Conservation (phyloP, 257 asterid species). For the Scutellaria barbata region DNA sequence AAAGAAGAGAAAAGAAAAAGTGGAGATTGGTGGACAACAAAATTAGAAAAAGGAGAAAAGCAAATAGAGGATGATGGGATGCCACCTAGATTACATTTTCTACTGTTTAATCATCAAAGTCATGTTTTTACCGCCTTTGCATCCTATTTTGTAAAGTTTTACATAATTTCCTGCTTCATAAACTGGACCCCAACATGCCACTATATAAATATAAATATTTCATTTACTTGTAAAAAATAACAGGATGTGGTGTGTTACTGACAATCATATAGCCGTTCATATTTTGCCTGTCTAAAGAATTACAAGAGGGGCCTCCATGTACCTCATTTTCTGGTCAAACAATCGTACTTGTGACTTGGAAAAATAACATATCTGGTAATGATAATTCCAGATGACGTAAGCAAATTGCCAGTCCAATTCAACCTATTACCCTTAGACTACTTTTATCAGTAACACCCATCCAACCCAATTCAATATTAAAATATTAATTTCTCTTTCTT, state of each 20-base stretch:
- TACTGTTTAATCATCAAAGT: constrained; percentile 41
- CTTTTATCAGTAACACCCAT: too few relatives aligned
- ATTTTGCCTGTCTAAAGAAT: constrained; percentile 29
- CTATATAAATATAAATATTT: background rate
- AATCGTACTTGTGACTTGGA: background rate
- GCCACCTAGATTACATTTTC: constrained; percentile 44
- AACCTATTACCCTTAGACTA: too few relatives aligned
- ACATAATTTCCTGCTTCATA: constrained; percentile 1
- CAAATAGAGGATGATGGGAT: constrained; percentile 33
- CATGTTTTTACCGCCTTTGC: constrained; percentile 37
- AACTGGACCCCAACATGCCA: constrained; percentile 33
- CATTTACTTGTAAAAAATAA: too few relatives aligned
- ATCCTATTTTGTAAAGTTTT: constrained; percentile 36
- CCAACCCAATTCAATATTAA: too few relatives aligned
- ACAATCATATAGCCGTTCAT: background rate
- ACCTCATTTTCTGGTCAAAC: constrained; percentile 26
- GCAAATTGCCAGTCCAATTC: background rate
- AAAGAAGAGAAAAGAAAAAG: constrained; percentile 51
- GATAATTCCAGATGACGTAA: constrained; percentile 1
- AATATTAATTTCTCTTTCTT: too few relatives aligned
- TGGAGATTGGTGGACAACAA: constrained; percentile 40
- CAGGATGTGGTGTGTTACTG: too few relatives aligned
- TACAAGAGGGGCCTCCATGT: constrained; percentile 40
- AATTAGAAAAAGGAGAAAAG: constrained; percentile 25
- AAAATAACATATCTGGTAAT: background rate